Evolutionary conservation across 345 rosid species (phyloP).

Genomic region (Hibiscus tridactylites): DNA sequence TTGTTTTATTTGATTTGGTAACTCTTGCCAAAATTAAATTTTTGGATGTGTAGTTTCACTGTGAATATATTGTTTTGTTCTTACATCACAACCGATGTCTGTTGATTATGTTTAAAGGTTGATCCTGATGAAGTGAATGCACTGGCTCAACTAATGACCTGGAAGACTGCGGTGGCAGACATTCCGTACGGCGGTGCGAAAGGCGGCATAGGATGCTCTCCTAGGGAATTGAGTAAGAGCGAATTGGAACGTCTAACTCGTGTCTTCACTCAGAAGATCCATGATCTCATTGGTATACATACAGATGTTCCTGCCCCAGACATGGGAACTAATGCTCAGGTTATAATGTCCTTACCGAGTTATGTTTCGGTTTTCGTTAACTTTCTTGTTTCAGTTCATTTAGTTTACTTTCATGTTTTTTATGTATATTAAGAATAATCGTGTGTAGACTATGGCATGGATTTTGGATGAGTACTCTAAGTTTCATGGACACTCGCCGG

Average conservation of each 20-base stretch:
- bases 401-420: neutral
- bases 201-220: slow-evolving; percentile 87
- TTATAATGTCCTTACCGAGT: slow-evolving; percentile 4
- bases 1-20: neutral
- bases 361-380: neutral
- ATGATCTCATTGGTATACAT: slow-evolving; percentile 83
- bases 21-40: too few relatives aligned
- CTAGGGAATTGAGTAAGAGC: slow-evolving; percentile 54
- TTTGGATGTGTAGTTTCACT: too few relatives aligned
- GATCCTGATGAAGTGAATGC: slow-evolving; percentile 98
- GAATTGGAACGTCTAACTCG: slow-evolving; percentile 90
- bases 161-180: slow-evolving; percentile 96
- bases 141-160: slow-evolving; percentile 92
- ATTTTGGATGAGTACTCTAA: slow-evolving; percentile 93
- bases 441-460: slow-evolving; percentile 86
- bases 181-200: slow-evolving; percentile 98
- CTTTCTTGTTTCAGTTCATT: neutral
- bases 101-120: slow-evolving; percentile 39
- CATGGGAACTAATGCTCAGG: slow-evolving; percentile 95
- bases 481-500: slow-evolving; percentile 93
- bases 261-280: slow-evolving; percentile 96
- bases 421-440: neutral
- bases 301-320: slow-evolving; percentile 97
- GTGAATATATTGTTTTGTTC: neutral
- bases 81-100: neutral